Evolutionary conservation across 2,329 filamentous ascomycete species (phyloP).

Genomic region (Ascochyta koolunga): DNA sequence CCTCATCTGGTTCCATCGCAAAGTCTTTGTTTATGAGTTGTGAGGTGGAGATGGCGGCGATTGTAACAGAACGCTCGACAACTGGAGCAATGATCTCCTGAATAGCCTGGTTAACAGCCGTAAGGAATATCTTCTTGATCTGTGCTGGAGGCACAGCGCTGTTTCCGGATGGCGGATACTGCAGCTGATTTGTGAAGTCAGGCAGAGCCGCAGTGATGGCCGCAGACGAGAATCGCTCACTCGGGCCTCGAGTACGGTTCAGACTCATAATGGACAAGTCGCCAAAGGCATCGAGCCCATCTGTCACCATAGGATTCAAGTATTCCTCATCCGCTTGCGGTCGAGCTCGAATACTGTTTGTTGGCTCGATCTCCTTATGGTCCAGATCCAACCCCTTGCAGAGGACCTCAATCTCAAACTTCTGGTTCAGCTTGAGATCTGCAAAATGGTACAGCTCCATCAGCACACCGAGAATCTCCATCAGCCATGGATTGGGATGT

Average conservation of each 20-base stretch:
- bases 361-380: constrained; percentile 87
- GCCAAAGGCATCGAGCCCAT: constrained; percentile 80
- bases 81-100: constrained; percentile 97
- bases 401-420: constrained; percentile 97
- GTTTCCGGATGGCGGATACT: constrained; percentile 72
- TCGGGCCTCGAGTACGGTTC: constrained; percentile 69
- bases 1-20: constrained; percentile 88
- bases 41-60: constrained; percentile 93
- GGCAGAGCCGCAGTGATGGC: constrained; percentile 81
- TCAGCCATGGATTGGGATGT: constrained; percentile 95
- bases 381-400: constrained; percentile 93
- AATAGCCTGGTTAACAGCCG: constrained; percentile 85
- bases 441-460: constrained; percentile 93
- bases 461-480: constrained; percentile 90
- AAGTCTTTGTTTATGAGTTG: constrained; percentile 98
- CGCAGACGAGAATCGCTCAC: constrained; percentile 76
- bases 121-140: constrained; percentile 76
- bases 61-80: constrained; percentile 95
- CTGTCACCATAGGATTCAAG: constrained; percentile 61
- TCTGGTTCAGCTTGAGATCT: constrained; percentile 93
- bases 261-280: constrained; percentile 69
- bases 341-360: constrained; percentile 82
- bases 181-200: constrained; percentile 78
- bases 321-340: constrained; percentile 66
- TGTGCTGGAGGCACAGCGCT: constrained; percentile 73